These are phyloP conservation scores for Erigeron philadelphicus DNA, from an alignment of 140 eudicot species.

Conservation along the genomic window DNA sequence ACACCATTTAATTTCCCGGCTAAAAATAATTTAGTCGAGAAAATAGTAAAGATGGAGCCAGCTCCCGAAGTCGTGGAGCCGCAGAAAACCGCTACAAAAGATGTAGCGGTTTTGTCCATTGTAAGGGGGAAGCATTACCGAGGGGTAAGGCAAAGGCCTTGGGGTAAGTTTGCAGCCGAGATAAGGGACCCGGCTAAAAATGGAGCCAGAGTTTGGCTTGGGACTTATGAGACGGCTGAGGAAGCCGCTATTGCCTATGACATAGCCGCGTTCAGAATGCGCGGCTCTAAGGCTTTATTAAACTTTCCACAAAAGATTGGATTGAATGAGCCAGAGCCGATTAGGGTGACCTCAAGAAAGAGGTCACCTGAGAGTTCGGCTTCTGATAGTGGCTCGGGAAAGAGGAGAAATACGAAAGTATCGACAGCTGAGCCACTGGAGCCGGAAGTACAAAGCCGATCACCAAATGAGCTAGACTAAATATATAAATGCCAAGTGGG, in stretches of 20 bases:
- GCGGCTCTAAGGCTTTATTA: constrained; percentile 44
- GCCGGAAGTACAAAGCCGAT: constrained; percentile 47
- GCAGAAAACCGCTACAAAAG: neutral
- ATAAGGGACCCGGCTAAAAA: constrained; percentile 51
- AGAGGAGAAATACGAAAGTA: constrained; percentile 30
- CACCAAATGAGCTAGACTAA: constrained; percentile 2
- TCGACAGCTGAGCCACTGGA: constrained; percentile 32
- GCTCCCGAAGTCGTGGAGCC: neutral
- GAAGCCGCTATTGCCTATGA: constrained; percentile 64
- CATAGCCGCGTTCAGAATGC: constrained; percentile 53
- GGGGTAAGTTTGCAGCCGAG: constrained; percentile 71
- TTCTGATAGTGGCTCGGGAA: constrained; percentile 28
- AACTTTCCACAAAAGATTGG: constrained; percentile 46
- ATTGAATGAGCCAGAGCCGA: constrained; percentile 54
- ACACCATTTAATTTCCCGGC: constrained; percentile 50
- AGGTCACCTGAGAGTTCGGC: constrained; percentile 42
- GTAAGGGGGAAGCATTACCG: constrained; percentile 29
- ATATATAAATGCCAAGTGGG: constrained; percentile 7
- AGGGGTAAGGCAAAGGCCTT: constrained; percentile 57
- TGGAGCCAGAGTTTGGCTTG: constrained; percentile 59
- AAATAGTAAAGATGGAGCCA: constrained; percentile 26
- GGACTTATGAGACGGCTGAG: constrained; percentile 57
- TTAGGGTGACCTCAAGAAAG: constrained; percentile 43
- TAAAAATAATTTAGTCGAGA: constrained; percentile 40
- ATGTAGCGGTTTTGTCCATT: constrained; percentile 11